phyloP scores from a whole-genome alignment of 495 filamentous ascomycete genomes.

The Letharia lupina region DNA sequence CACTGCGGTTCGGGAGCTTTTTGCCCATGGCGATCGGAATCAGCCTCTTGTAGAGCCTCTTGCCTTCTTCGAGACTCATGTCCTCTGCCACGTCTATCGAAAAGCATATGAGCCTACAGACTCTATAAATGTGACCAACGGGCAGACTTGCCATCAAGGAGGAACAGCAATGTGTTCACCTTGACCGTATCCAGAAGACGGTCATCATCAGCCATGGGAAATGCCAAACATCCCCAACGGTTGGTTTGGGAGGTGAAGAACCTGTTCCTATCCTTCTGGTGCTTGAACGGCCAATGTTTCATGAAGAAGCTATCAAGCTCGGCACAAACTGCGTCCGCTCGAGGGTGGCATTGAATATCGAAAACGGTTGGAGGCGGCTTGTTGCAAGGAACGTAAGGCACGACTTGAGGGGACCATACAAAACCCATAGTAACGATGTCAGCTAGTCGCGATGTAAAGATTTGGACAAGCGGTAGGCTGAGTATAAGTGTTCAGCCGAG shows the following conservation, averaged over 20 bases:
- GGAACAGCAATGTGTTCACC: conserved; percentile 31
- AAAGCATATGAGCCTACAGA: not conserved
- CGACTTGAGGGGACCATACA: conserved; percentile 3
- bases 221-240: conserved; percentile 31
- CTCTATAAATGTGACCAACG: not conserved
- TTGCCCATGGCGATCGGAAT: conserved; percentile 31
- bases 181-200: conserved; percentile 28
- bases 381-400: conserved; percentile 8
- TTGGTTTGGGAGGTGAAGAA: conserved; percentile 31
- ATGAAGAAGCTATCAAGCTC: conserved; percentile 34
- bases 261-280: conserved; percentile 24
- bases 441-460: not conserved
- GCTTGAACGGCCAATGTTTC: conserved; percentile 32
- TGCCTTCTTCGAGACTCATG: conserved; percentile 35
- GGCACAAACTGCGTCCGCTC: conserved; percentile 3
- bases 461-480: conserved; percentile 1
- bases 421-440: not conserved
- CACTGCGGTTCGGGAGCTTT: conserved; percentile 27
- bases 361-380: conserved; percentile 11
- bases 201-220: conserved; percentile 31
- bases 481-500: not conserved
- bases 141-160: conserved; percentile 31
- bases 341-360: conserved; percentile 8
- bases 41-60: conserved; percentile 30
- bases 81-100: conserved; percentile 33